Evolutionary conservation across 345 rosid genomes (phyloP).

Genomic region (Garcia nutans): DNA sequence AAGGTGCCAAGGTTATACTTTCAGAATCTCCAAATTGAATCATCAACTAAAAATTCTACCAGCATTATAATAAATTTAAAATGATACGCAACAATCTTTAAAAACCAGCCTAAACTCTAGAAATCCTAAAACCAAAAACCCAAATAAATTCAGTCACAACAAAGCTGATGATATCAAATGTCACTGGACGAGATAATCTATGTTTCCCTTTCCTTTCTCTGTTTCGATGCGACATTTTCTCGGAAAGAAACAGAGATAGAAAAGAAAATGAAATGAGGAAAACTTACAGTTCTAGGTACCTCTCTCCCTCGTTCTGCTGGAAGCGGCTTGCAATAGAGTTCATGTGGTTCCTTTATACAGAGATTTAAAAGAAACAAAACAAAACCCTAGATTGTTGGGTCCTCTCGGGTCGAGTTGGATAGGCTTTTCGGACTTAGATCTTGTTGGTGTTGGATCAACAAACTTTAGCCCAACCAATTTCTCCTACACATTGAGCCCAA

Average conservation of each 20-base stretch:
- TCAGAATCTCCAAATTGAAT: too few relatives aligned
- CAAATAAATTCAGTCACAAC: not conserved
- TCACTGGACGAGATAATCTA: not conserved
- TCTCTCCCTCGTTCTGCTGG: not conserved
- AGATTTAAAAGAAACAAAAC: not conserved
- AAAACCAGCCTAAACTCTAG: not conserved
- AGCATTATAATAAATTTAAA: not conserved
- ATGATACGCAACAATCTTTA: not conserved
- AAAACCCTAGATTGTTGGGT: slow-evolving; percentile 5
- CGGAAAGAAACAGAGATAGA: too few relatives aligned
- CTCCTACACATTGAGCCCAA: too few relatives aligned
- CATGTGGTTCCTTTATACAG: not conserved
- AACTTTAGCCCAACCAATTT: not conserved
- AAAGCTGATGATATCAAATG: not conserved
- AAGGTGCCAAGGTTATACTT: too few relatives aligned
- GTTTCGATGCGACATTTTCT: too few relatives aligned
- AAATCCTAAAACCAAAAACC: not conserved
- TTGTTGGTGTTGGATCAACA: not conserved
- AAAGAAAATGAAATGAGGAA: not conserved
- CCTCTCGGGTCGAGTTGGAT: not conserved
- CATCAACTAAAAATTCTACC: not conserved
- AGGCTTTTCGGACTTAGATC: not conserved
- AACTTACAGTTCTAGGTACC: not conserved
- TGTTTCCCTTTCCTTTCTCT: not conserved
- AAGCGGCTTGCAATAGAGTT: slow-evolving; percentile 6